phyloP scores from a whole-genome alignment of 2,329 filamentous ascomycete species.

The Biscogniauxia marginata region DNA sequence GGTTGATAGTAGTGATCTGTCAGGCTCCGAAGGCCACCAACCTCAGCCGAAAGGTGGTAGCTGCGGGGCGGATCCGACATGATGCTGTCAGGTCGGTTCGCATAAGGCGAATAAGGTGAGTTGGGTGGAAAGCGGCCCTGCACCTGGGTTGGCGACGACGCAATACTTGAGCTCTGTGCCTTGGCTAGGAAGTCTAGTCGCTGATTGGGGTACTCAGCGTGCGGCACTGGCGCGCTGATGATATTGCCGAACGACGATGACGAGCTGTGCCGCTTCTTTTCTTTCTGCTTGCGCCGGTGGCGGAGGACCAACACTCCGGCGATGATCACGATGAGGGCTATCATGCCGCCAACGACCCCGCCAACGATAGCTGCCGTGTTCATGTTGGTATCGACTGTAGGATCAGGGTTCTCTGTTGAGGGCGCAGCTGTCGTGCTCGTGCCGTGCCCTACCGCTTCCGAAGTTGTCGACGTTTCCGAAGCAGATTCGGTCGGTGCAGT shows the following conservation, averaged over 20 bases:
- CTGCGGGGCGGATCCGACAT: constrained; percentile 24
- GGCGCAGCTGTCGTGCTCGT: constrained; percentile 13
- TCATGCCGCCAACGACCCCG: constrained; percentile 28
- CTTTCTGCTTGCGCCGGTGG: constrained; percentile 18
- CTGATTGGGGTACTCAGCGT: constrained; percentile 24
- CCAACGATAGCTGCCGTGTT: constrained; percentile 32
- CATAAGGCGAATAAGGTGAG: constrained; percentile 24
- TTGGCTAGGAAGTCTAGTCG: constrained; percentile 31
- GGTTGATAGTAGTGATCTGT: constrained; percentile 11
- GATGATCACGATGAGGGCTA: constrained; percentile 16
- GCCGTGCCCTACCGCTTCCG: constrained; percentile 1
- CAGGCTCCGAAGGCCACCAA: constrained; percentile 26
- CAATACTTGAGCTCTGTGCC: constrained; percentile 18
- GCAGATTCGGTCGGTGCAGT: constrained; percentile 2
- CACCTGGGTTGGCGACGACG: constrained; percentile 15
- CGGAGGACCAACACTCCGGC: constrained; percentile 17
- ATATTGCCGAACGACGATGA: constrained; percentile 28
- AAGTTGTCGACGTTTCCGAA: neutral
- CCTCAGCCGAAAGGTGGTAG: constrained; percentile 30
- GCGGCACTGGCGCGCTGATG: constrained; percentile 30
- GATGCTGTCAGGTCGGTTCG: constrained; percentile 21
- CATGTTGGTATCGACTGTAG: constrained; percentile 14
- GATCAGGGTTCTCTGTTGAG: constrained; percentile 10
- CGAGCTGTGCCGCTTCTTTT: constrained; percentile 14
- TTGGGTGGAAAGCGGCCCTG: constrained; percentile 21